These are phyloP conservation scores for Mortierella sp. DNA, from an alignment of 371 early-diverging fungal genomes.

Conservation along the genomic window DNA sequence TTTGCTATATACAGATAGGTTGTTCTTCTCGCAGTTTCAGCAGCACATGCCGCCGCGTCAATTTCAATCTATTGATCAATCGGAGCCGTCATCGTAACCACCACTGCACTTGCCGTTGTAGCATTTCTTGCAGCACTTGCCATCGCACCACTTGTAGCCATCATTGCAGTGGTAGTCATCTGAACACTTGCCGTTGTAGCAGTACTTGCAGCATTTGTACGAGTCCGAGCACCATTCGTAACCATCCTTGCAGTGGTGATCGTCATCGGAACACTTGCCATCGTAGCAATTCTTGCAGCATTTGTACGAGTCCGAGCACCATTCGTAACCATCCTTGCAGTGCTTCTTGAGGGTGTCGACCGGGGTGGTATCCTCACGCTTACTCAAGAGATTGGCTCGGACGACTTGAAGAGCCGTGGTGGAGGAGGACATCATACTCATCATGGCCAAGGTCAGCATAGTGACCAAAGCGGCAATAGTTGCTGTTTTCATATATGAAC, in stretches of 20 bases:
- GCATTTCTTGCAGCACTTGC: slow-evolving; percentile 1
- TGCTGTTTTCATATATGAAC: background rate
- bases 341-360: background rate
- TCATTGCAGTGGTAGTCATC: background rate
- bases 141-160: background rate
- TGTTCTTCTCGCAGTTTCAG: background rate
- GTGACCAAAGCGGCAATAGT: background rate
- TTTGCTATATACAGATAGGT: too few species aligned
- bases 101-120: background rate
- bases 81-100: background rate
- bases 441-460: background rate
- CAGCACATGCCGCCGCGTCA: background rate
- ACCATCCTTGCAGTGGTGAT: background rate
- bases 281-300: background rate
- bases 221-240: background rate
- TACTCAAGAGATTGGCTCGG: background rate
- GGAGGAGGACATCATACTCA: background rate
- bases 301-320: background rate
- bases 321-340: background rate
- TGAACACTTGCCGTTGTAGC: background rate
- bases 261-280: background rate
- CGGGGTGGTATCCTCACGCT: background rate
- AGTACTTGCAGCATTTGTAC: background rate
- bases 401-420: slow-evolving; percentile 1
- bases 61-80: background rate